Evolutionary conservation across 2,329 filamentous ascomycete genomes (phyloP), one percentile per base, ranked within the genome.

Genomic region (Atkinsonella hypoxylon): DNA sequence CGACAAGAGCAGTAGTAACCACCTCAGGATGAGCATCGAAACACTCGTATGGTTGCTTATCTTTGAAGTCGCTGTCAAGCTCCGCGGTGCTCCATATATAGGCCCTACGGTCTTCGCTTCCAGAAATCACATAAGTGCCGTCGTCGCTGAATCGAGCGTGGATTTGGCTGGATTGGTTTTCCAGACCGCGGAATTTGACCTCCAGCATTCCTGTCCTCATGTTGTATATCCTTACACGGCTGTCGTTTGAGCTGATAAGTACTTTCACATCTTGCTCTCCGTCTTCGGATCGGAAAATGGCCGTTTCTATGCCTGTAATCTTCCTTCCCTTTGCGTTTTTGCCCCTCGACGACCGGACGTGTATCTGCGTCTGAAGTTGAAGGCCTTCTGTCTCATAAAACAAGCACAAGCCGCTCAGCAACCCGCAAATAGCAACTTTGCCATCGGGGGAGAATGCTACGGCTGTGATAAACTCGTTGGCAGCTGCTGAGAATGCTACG

Each of bases 271-370:
- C 85, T 1, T 80, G 80, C 36, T 77, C 77, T 12, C 67, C 65
- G 8, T 64, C 47, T 8, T 57, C 64, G 3, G 57, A 44, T 2
- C 82, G 81, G 46, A 81, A 72, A 15, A 71, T 67, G 56, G 84
- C 82, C 0, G 89, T 85, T 61, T 91, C 83, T 49, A 98, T 95
- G 7, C 89, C 90, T 0, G 93, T 97, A 58, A 98, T 95, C 64
- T 98, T 98, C 70, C 89, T 95, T 6, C 91, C 91, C 64, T 95
- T 96, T 4, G 90, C 86, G 61, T 96, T 97, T 62, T 89, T 90
- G 2, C 93, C 91, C 53, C 90, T 79, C 0, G 89, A 89, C 0
- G 90, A 96, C 43, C 90, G 83, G n/a, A 96, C 90, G 57, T 95
- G 89, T 31, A 97, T 83, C 62, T 96, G 89, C 1, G 85, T 85